Conservation (phyloP, 768 basidiomycete species). For the Coprinopsis marcescibilis region DNA sequence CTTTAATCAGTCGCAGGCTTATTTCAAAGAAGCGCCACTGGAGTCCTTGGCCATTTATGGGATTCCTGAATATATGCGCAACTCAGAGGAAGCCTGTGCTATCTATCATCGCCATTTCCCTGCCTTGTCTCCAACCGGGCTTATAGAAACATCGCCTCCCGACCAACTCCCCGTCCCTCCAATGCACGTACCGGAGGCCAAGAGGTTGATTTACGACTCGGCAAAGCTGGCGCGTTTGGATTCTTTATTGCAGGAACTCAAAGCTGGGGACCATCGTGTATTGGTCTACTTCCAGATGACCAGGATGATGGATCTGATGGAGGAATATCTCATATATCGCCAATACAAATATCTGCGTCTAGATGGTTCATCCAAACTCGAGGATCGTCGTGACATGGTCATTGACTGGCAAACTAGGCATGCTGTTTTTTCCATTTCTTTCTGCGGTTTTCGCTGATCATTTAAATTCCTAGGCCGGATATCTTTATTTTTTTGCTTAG, state of each 20-base stretch:
- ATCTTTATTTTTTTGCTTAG: slow-evolving; percentile 88
- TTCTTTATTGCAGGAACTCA: slow-evolving; percentile 83
- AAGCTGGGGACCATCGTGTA: slow-evolving; percentile 88
- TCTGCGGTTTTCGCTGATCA: slow-evolving; percentile 4
- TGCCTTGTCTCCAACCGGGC: slow-evolving; percentile 57
- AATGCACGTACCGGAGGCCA: slow-evolving; percentile 93
- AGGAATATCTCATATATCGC: slow-evolving; percentile 94
- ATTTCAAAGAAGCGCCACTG: slow-evolving; percentile 58
- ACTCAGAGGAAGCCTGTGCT: slow-evolving; percentile 47
- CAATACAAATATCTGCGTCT: slow-evolving; percentile 93
- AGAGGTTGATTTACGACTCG: slow-evolving; percentile 92
- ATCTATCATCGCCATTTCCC: slow-evolving; percentile 48
- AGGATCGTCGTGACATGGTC: slow-evolving; percentile 98
- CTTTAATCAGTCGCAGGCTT: slow-evolving; percentile 67
- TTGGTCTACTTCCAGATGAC: slow-evolving; percentile 99
- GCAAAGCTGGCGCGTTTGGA: slow-evolving; percentile 93
- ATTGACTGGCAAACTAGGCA: slow-evolving; percentile 98
- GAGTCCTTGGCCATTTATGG: slow-evolving; percentile 82
- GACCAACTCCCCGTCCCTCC: slow-evolving; percentile 75
- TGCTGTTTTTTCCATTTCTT: slow-evolving; percentile 13
- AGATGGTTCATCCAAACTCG: slow-evolving; percentile 91
- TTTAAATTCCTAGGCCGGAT: slow-evolving; percentile 51
- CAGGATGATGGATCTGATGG: slow-evolving; percentile 98
- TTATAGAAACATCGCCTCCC: slow-evolving; percentile 58
- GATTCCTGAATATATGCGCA: slow-evolving; percentile 58